Evolutionary conservation across 805 yeast species (phyloP).

Genomic region (Barnettozyma californica): DNA sequence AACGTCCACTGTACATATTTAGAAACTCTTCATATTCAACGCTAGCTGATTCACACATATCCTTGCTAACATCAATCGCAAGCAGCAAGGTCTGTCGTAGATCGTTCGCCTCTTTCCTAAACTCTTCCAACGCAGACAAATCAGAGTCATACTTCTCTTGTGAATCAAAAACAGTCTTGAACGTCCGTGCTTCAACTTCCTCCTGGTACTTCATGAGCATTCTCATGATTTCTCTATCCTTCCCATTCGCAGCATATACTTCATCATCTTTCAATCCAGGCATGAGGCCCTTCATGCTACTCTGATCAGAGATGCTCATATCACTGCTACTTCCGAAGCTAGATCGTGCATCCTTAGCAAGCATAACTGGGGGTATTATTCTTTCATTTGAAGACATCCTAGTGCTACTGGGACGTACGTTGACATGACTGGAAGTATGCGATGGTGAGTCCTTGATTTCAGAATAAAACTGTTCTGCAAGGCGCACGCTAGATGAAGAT

Average conservation of each 20-base stretch:
- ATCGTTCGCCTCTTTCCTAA: not conserved
- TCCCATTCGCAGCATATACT: not conserved
- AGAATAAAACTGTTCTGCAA: conserved; percentile 1
- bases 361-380: not conserved
- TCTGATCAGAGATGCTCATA: not conserved
- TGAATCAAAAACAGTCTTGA: conserved; percentile 1
- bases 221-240: not conserved
- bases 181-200: not conserved
- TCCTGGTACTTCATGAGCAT: not conserved
- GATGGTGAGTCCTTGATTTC: conserved; percentile 1
- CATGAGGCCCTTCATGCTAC: not conserved
- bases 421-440: not conserved
- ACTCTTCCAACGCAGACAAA: not conserved
- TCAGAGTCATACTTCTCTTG: conserved; percentile 2
- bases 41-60: not conserved
- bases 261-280: not conserved
- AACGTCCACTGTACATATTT: not conserved
- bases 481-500: not conserved
- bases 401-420: not conserved
- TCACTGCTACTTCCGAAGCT: not conserved
- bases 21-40: not conserved
- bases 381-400: not conserved
- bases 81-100: not conserved
- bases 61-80: not conserved
- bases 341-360: not conserved